Conservation (phyloP, 2,329 filamentous ascomycete genomes). For the Pestalotiopsis sp. region DNA sequence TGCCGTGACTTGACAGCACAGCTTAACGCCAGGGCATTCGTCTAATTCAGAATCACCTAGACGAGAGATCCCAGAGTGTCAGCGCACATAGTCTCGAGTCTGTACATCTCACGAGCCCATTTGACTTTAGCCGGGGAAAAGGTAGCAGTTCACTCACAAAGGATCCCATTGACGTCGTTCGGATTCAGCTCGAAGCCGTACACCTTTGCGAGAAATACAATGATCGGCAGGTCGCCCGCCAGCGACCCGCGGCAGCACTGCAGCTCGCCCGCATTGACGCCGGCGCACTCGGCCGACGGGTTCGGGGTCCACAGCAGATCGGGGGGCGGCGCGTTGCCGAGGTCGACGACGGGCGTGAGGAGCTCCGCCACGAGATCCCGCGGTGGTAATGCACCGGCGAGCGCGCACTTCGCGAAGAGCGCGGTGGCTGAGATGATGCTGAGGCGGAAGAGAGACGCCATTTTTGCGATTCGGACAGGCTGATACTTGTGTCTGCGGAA, state of each 20-base stretch:
- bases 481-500: too few species aligned
- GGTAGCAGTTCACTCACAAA: constrained; percentile 24
- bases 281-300: constrained; percentile 29
- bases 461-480: too few species aligned
- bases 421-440: not conserved
- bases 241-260: constrained; percentile 30
- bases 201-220: constrained; percentile 27
- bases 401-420: not conserved
- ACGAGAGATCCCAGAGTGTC: not conserved
- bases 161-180: constrained; percentile 30
- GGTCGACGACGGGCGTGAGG: constrained; percentile 21
- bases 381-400: constrained; percentile 4
- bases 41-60: constrained; percentile 25
- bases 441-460: too few species aligned
- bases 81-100: not conserved
- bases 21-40: constrained; percentile 28
- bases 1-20: constrained; percentile 33
- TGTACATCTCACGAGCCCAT: not conserved
- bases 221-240: constrained; percentile 28
- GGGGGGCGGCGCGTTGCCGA: constrained; percentile 26
- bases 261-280: constrained; percentile 26
- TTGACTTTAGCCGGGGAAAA: not conserved
- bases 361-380: constrained; percentile 17
- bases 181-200: constrained; percentile 31
- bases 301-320: constrained; percentile 23